Conservation (phyloP, 306 rosid species). For the Acacia crassicarpa region DNA sequence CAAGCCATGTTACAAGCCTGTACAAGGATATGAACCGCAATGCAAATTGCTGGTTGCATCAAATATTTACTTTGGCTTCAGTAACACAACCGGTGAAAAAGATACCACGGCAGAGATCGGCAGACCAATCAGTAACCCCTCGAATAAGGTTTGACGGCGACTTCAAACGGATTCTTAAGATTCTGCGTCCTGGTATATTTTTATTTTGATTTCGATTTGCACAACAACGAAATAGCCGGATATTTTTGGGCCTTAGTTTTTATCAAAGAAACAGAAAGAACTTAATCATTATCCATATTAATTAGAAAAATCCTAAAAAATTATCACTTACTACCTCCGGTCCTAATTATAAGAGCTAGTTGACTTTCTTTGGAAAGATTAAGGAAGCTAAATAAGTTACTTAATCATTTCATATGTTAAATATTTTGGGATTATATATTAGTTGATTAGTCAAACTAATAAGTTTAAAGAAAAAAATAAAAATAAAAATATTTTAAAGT, state of each 20-base stretch:
- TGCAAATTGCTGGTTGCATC: slow-evolving; percentile 38
- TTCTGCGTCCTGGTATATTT: slow-evolving; percentile 23
- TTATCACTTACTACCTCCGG: no score
- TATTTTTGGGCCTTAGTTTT: slow-evolving; percentile 11
- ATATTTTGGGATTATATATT: no score
- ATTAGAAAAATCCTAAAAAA: no score
- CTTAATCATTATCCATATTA: no score
- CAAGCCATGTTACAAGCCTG: slow-evolving; percentile 33
- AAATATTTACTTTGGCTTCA: slow-evolving; percentile 12
- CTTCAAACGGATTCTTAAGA: slow-evolving; percentile 49
- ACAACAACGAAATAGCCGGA: slow-evolving; percentile 24
- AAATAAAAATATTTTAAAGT: no score
- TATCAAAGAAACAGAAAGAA: neutral
- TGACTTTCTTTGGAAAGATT: no score
- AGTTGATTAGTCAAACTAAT: no score
- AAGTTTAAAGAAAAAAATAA: no score
- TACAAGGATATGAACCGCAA: slow-evolving; percentile 37
- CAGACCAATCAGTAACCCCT: slow-evolving; percentile 40
- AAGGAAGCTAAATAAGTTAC: no score
- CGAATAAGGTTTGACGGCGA: slow-evolving; percentile 43
- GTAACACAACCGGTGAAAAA: slow-evolving; percentile 25
- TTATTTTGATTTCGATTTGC: slow-evolving; percentile 25
- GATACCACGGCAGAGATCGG: slow-evolving; percentile 40
- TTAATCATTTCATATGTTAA: no score
- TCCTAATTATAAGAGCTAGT: no score